A percentile compares a stretch with the other conserved stretches of the same genome.
phyloP scores from a whole-genome alignment of 2,329 filamentous ascomycete genomes.

The Pseudogymnoascus verrucosus region DNA sequence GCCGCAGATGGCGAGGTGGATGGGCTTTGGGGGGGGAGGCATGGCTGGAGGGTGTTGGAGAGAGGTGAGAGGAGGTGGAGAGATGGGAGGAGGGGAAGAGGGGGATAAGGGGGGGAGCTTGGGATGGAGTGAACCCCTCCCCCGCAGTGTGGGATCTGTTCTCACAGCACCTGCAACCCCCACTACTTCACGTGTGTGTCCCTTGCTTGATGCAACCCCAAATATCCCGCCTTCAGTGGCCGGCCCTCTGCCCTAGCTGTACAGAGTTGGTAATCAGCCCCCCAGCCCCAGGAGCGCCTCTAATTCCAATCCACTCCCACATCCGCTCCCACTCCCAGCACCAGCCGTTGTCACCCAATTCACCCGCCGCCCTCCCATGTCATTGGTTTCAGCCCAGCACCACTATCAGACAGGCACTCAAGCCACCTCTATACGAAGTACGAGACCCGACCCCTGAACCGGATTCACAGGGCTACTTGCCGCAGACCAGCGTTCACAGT shows the following conservation, averaged over 20 bases:
- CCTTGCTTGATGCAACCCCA: background rate
- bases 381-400: background rate
- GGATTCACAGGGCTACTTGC: background rate
- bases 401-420: background rate
- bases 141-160: background rate
- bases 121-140: background rate
- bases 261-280: background rate
- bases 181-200: background rate
- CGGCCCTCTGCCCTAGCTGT: no score
- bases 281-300: background rate
- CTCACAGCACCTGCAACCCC: background rate
- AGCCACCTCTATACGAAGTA: background rate
- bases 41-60: background rate
- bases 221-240: no score
- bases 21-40: background rate
- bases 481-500: no score
- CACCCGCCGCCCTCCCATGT: background rate
- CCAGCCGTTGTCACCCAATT: background rate
- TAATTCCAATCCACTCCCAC: background rate
- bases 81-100: background rate
- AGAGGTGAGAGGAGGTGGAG: no score
- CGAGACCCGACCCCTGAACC: background rate
- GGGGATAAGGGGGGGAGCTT: background rate
- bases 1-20: constrained; percentile 46
- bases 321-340: background rate